Base-by-base conservation (phyloP, 306 rosid genomes). In the Vigna reflexopilosa region DNA sequence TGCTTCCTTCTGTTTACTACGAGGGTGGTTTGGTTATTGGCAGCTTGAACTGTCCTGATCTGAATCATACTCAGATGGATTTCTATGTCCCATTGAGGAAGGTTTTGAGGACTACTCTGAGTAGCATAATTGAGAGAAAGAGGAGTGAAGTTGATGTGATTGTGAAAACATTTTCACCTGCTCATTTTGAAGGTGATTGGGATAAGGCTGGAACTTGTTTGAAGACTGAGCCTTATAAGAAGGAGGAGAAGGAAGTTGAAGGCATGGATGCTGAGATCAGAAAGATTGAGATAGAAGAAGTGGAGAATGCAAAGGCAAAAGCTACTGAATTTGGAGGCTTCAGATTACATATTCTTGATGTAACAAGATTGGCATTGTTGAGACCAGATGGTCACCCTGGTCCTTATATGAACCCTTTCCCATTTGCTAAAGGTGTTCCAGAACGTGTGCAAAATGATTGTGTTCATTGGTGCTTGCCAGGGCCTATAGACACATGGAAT, bases 151-250 rank as follows among this genome's bases (percentile, higher is more conserved):
- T 93, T 9, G 81, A 85, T 58, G 87, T 87, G 3, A 58, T 90
- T 34, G 62, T 91, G 85, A 90, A 87, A 4, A 91, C 97, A 19
- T 90, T 88, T 80, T 88, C 98, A 1, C 97, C 93, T 0, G 75
- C 87, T 0, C 98, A 93, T 83, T 93, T 93, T 34, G 98, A 93
- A 80, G 97, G 93, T 8, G 96, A 91, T 11, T 93, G 98, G 98
- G 85, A 93, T 51, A 85, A 87, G 72, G 88, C 82, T 3, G 97
- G 96, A 34, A 91, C 97, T 1, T 93, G 98, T 82, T 78, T 96
- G 0, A 91, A 86, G 83, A 88, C 73, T 1, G 30, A 56, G 81
- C 98, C 98, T 19, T 88, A 73, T 6, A 61, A 22, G 16, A 81
- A 83, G 34, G 85, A 45, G 1, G 91, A 91, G 84, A 93, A 85